These are phyloP conservation scores for Talaromyces wortmannii DNA, from an alignment of 495 filamentous ascomycete species.

Conservation along the genomic window DNA sequence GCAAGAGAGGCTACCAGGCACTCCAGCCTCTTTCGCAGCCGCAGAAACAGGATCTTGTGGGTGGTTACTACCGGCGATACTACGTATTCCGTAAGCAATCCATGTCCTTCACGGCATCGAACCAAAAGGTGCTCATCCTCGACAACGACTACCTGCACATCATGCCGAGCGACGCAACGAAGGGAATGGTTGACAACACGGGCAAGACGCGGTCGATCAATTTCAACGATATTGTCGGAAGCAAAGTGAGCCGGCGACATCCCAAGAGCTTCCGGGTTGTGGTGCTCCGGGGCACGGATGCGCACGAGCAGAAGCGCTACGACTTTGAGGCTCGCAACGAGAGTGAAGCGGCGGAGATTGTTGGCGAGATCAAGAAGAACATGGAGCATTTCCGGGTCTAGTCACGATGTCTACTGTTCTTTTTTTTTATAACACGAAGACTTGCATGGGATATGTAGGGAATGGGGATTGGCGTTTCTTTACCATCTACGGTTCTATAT, in stretches of 20 bases:
- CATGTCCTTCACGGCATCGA: slow-evolving; percentile 84
- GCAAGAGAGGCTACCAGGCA: slow-evolving; percentile 58
- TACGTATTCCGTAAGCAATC: slow-evolving; percentile 88
- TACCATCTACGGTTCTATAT: too few species aligned
- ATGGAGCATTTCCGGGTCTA: slow-evolving; percentile 46
- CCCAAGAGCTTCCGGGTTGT: slow-evolving; percentile 88
- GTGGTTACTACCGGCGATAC: slow-evolving; percentile 73
- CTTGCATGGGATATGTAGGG: neutral
- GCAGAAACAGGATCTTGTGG: slow-evolving; percentile 62
- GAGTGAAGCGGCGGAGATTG: slow-evolving; percentile 81
- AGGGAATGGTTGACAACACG: slow-evolving; percentile 41
- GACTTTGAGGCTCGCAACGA: slow-evolving; percentile 85
- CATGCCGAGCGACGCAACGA: slow-evolving; percentile 62
- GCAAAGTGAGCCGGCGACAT: slow-evolving; percentile 85
- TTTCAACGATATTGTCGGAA: slow-evolving; percentile 87
- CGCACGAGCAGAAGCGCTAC: slow-evolving; percentile 79
- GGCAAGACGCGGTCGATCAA: slow-evolving; percentile 83
- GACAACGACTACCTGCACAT: slow-evolving; percentile 97
- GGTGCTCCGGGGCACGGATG: slow-evolving; percentile 64
- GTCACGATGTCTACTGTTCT: slow-evolving; percentile 3
- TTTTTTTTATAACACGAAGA: neutral
- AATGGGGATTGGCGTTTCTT: neutral
- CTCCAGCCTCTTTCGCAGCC: slow-evolving; percentile 69
- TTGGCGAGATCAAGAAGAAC: slow-evolving; percentile 70
- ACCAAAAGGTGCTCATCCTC: slow-evolving; percentile 77